phyloP scores from a whole-genome alignment of 2,329 filamentous ascomycete genomes.

The Claviceps fusiformis region DNA sequence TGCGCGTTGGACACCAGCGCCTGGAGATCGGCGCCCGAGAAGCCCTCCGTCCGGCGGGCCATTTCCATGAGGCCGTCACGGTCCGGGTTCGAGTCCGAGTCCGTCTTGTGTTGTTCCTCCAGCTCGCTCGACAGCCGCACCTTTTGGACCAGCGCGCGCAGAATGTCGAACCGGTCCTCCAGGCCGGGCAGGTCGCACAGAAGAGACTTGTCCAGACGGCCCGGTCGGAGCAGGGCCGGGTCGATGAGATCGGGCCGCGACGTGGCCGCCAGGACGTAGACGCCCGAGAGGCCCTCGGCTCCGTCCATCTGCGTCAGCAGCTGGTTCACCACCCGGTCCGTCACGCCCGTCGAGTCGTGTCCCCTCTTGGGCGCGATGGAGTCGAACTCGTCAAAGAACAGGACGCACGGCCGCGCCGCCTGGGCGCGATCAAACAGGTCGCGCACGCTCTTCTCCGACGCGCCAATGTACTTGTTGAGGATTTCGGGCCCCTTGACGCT shows the following conservation, averaged over 20 bases:
- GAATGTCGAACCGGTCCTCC: conserved; percentile 77
- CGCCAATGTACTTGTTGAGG: conserved; percentile 97
- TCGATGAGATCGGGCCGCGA: conserved; percentile 90
- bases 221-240: conserved; percentile 79
- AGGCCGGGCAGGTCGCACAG: conserved; percentile 76
- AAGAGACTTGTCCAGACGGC: conserved; percentile 83
- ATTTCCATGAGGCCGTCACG: conserved; percentile 54
- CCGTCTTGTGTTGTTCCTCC: conserved; percentile 5
- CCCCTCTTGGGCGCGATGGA: conserved; percentile 94
- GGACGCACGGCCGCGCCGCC: conserved; percentile 80
- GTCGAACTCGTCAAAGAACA: conserved; percentile 99
- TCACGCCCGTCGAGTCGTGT: conserved; percentile 96
- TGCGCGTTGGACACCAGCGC: conserved; percentile 94
- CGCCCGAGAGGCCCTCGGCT: conserved; percentile 84
- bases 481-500: conserved; percentile 97
- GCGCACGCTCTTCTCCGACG: conserved; percentile 88
- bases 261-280: conserved; percentile 92
- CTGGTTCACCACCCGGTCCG: conserved; percentile 95
- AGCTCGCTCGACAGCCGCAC: conserved; percentile 60
- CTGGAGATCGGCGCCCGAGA: conserved; percentile 88
- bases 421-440: conserved; percentile 89
- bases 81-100: conserved; percentile 26
- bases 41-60: conserved; percentile 69
- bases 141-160: conserved; percentile 70
- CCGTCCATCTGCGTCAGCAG: conserved; percentile 98